Percentiles rank a stretch among this genome's conserved stretches.
These are phyloP conservation scores for Boletus barrowsii DNA, from an alignment of 768 basidiomycete genomes.

Conservation along the genomic window DNA sequence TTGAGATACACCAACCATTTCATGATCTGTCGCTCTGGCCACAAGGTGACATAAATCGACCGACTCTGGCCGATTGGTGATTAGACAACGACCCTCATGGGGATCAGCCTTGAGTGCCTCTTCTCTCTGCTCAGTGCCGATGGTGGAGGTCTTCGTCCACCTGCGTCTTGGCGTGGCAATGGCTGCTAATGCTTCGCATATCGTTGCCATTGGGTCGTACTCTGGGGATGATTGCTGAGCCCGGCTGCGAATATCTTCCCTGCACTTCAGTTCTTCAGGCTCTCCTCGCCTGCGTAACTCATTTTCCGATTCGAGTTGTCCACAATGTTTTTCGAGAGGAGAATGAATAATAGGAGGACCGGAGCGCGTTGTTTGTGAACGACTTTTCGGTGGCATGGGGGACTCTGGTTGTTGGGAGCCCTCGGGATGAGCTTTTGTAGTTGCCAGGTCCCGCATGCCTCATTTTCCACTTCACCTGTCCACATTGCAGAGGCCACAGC, in stretches of 20 bases:
- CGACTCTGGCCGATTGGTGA: neutral
- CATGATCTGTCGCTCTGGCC: neutral
- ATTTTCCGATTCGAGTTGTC: neutral
- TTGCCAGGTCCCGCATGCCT: neutral
- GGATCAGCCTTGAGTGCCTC: neutral
- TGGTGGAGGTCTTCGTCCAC: neutral
- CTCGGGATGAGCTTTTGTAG: neutral
- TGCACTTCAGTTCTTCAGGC: too few species aligned
- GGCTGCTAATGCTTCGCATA: neutral
- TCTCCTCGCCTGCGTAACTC: neutral
- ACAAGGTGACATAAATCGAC: neutral
- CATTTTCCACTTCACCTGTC: neutral
- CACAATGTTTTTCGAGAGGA: neutral
- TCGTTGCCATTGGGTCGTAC: neutral
- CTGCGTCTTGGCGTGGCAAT: neutral
- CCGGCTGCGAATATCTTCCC: neutral
- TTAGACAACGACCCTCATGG: neutral
- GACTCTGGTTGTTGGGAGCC: neutral
- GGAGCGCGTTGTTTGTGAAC: neutral
- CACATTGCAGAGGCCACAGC: neutral
- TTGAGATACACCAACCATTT: neutral
- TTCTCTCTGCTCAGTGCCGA: neutral
- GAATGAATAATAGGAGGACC: neutral
- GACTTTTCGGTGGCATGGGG: neutral
- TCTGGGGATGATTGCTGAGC: neutral